Base-by-base conservation (phyloP, 2,329 filamentous ascomycete genomes). In the Fusarium fujikuroi region DNA sequence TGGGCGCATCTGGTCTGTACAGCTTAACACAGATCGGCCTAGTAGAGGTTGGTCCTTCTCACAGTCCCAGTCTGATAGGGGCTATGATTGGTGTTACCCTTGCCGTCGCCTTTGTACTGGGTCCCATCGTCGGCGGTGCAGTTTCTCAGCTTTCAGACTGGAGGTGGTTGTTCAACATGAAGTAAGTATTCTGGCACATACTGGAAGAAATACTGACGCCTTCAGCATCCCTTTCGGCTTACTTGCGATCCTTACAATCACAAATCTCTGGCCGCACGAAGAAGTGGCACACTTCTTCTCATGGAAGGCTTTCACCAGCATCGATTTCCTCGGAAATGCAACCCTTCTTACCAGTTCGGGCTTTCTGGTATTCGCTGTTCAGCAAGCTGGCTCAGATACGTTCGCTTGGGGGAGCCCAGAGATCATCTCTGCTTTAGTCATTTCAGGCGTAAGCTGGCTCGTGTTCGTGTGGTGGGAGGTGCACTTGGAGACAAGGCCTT, bases 91-190 rank as follows among this genome's bases (percentile, higher is more conserved):
- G 88, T 11, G 82, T 86, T 39, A 90, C 88, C 5, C 84, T 90
- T 9, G 87, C 88, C 4, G 80, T 88, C 18, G 87, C 89, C 0
- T 90, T 90, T 71, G 84, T 91, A 7, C 81, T 91, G 2, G 89
- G 89, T 0, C 88, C 89, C 2, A 78, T 91, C 5, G 79, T 91
- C 7, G 89, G 89, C 9, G 89, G 89, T 4, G 81, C 85, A 7
- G 87, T 91, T 28, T 85, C 87, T 2, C 83, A 86, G n/a, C 80
- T 84, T 4, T 84, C 85, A 23, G 84, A 83, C 47, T 91, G 89
- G 89, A 83, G 87, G 57, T 89, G 88, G 83, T 84, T 91, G 43
- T 91, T 91, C 78, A 87, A 88, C 78, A 87, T 91, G 78, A 91
- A 91, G 88, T 90, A 80, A 50, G 85, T 73, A 25, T 14, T 16